Conservation (phyloP, 768 basidiomycete species). For the Pulveroboletus sp. region DNA sequence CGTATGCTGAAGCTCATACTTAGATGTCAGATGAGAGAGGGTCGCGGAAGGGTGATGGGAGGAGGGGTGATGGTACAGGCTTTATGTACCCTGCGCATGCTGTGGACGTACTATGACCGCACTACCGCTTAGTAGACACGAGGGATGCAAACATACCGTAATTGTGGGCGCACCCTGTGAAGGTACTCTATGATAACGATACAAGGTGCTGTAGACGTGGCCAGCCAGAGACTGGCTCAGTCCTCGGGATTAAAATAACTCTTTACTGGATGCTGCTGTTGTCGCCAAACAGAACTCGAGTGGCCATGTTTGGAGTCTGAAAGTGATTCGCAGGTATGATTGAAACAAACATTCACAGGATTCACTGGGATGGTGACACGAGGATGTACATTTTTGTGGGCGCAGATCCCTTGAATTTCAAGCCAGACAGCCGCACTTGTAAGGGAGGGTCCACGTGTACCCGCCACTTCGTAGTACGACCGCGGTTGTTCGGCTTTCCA, state of each 20-base stretch:
- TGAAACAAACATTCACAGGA: not conserved
- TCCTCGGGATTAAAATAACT: not conserved
- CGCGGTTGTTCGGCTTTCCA: no score
- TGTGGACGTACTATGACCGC: not conserved
- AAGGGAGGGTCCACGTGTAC: no score
- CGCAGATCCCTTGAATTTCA: slow-evolving; percentile 2
- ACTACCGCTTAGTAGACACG: not conserved
- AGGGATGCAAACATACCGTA: not conserved
- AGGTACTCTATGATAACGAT: not conserved
- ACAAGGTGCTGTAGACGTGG: no score
- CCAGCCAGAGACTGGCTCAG: no score
- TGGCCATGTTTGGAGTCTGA: no score
- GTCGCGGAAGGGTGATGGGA: not conserved
- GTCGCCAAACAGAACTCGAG: not conserved
- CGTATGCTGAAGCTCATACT: slow-evolving; percentile 8
- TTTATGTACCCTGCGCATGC: slow-evolving; percentile 10
- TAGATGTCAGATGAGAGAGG: not conserved
- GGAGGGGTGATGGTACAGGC: not conserved
- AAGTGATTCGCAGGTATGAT: not conserved
- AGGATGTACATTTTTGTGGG: slow-evolving; percentile 5
- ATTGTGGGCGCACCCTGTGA: slow-evolving; percentile 1
- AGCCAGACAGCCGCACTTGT: no score
- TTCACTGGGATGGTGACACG: not conserved
- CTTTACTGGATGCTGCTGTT: not conserved
- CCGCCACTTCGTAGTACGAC: no score